Base-by-base conservation (phyloP, 2,329 filamentous ascomycete species). In the Coniochaeta pulveracea region DNA sequence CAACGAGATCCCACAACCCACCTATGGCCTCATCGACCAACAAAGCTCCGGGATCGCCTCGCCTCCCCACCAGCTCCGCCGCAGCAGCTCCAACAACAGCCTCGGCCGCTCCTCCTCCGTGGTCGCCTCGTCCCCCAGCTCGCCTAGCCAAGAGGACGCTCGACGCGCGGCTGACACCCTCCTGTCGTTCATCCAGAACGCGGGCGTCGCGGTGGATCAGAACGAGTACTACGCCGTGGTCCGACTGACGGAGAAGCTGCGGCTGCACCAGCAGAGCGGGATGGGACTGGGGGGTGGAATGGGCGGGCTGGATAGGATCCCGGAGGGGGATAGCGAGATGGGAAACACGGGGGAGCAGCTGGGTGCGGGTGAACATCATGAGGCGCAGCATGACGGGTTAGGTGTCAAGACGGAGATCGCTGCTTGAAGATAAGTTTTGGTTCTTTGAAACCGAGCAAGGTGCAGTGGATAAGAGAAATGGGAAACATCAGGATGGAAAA, bases 71-170 rank as follows among this genome's bases (percentile, higher is more conserved):
- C 58, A 58, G 26, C 53, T 70, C n/a, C 63, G 64, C 21, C 66
- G 64, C 41, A 66, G 64, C 44, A 67, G 60, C 42, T 71, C 66
- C 50, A 68, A 55, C 43, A 54, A 60, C 36, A 70, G 63, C 40
- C 55, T 71, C 38, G 53, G 52, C 10, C 37, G 46, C 17, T 41
- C 42, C 15, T 40, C 42, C 6, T 38, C 43, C 4, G 22, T 41
- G 12, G 37, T 39, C 7, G 36, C 52, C 31, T 60, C 56, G 11
- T 68, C 74, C 32, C 69, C 78, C 2, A 70, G 58, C 18, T 81
- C 80, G 2, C 82, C 81, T 0, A 85, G 80, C 0, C 82, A 86
- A 44, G 86, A 95, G 45, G 86, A 96, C 53, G 88, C 88, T 4
- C 72, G 83, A 24, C 71, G 76, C 33, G 89, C 88, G 2, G 69